Percentiles rank a stretch among this genome's conserved stretches.
These are phyloP conservation scores for Leccinellum luteum DNA, from an alignment of 768 basidiomycete species.

Conservation along the genomic window DNA sequence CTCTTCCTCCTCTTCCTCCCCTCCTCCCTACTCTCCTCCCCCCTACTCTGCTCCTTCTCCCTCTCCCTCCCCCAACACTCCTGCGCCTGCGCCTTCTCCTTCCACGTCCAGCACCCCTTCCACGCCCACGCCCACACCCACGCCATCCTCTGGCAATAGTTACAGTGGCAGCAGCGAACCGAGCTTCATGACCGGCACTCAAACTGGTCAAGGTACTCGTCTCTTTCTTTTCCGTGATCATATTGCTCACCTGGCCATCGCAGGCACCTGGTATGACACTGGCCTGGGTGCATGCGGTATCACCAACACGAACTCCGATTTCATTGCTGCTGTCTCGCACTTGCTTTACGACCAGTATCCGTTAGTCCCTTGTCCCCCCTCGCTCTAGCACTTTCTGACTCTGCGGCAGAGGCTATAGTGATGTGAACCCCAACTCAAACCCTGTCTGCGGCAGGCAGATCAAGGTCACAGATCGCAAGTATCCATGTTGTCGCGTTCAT, in stretches of 20 bases:
- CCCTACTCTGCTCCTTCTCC: too few relatives aligned
- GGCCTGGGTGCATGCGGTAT: conserved; percentile 45
- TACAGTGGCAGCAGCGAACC: conserved; percentile 15
- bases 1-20: too few relatives aligned
- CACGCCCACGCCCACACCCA: neutral
- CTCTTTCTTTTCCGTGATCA: neutral
- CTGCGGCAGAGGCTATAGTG: conserved; percentile 47
- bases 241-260: neutral
- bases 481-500: neutral
- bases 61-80: neutral
- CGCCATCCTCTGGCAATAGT: conserved; percentile 11
- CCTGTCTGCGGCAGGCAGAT: conserved; percentile 62
- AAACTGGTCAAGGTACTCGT: conserved; percentile 45
- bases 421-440: conserved; percentile 69
- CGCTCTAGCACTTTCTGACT: neutral
- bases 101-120: neutral
- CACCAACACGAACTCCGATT: conserved; percentile 28
- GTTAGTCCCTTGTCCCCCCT: conserved; percentile 20
- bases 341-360: conserved; percentile 35
- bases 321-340: conserved; percentile 37
- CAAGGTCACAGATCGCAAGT: conserved; percentile 44
- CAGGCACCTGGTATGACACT: conserved; percentile 31
- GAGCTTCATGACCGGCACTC: conserved; percentile 47
- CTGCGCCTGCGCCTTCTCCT: neutral
- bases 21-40: too few relatives aligned